Evolutionary conservation across 169 alveolate species (phyloP).

Genomic region (Babesia ovata): DNA sequence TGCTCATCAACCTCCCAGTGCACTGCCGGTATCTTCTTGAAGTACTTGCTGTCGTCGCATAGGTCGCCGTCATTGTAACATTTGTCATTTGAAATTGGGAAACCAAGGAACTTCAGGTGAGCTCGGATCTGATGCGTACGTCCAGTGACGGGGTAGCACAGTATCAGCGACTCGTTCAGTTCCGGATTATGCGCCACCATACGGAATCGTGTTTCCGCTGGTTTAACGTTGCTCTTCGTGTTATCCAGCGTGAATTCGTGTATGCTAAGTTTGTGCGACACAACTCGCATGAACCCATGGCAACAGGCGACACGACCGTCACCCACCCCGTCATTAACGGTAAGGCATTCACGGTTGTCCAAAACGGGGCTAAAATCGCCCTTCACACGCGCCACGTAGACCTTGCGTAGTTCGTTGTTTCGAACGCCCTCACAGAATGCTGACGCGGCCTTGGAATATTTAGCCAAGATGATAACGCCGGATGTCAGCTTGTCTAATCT

Average conservation of each 20-base stretch:
- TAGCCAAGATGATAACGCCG: slow-evolving; percentile 76
- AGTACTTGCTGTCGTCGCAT: slow-evolving; percentile 58
- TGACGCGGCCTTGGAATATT: slow-evolving; percentile 69
- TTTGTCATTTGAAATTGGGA: slow-evolving; percentile 86
- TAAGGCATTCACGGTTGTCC: slow-evolving; percentile 13
- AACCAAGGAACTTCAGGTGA: slow-evolving; percentile 89
- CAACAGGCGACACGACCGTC: slow-evolving; percentile 23
- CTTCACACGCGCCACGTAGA: slow-evolving; percentile 73
- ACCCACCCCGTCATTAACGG: slow-evolving; percentile 13
- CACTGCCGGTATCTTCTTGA: slow-evolving; percentile 54
- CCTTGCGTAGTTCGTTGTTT: slow-evolving; percentile 61
- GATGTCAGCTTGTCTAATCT: slow-evolving; percentile 77
- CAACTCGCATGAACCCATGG: slow-evolving; percentile 50
- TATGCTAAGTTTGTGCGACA: slow-evolving; percentile 32
- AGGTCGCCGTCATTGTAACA: slow-evolving; percentile 65
- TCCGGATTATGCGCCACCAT: slow-evolving; percentile 82
- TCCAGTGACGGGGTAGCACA: slow-evolving; percentile 95
- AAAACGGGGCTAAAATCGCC: slow-evolving; percentile 72
- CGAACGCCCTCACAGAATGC: slow-evolving; percentile 62
- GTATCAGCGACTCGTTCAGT: slow-evolving; percentile 84
- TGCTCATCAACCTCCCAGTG: slow-evolving; percentile 55
- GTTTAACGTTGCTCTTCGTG: slow-evolving; percentile 32
- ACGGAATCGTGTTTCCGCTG: slow-evolving; percentile 74
- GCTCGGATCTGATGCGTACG: slow-evolving; percentile 97
- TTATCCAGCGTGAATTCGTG: slow-evolving; percentile 44